These are phyloP conservation scores for Solanum hybrid DNA, from an alignment of 305 asterid genomes.

Conservation along the genomic window DNA sequence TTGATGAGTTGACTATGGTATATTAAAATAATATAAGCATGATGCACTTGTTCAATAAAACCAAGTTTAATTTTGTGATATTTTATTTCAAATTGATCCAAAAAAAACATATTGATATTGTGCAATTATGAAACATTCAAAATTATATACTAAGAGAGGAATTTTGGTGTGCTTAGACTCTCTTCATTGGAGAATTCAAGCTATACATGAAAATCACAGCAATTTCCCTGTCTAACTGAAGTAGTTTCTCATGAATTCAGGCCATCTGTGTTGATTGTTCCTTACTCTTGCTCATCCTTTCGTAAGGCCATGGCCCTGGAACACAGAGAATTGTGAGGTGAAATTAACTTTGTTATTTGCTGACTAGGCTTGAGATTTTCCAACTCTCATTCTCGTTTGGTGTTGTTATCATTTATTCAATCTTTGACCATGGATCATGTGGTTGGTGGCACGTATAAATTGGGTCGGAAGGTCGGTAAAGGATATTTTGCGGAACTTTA, in stretches of 20 bases:
- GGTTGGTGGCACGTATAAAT: constrained; percentile 76
- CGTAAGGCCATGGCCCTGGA: background rate
- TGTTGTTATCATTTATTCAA: background rate
- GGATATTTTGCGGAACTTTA: constrained; percentile 94
- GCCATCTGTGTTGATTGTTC: background rate
- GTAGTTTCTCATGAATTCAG: background rate
- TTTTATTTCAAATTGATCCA: background rate
- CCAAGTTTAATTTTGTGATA: background rate
- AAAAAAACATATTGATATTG: background rate
- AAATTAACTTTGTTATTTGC: background rate
- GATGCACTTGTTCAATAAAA: background rate
- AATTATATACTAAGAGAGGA: background rate
- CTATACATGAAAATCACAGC: background rate
- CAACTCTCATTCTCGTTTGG: background rate
- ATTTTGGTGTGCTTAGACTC: background rate
- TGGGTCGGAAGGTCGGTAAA: constrained; percentile 79
- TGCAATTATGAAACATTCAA: background rate
- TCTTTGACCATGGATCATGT: constrained; percentile 61
- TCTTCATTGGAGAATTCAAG: background rate
- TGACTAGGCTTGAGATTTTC: background rate
- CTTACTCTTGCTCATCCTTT: background rate
- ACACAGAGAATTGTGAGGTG: background rate
- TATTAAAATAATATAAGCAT: background rate
- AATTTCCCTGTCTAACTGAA: background rate
- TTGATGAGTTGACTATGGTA: background rate